A percentile compares a stretch with the other conserved stretches of the same genome.
phyloP scores from a whole-genome alignment of 2,329 filamentous ascomycete genomes.

The Aspergillus arachidicola region DNA sequence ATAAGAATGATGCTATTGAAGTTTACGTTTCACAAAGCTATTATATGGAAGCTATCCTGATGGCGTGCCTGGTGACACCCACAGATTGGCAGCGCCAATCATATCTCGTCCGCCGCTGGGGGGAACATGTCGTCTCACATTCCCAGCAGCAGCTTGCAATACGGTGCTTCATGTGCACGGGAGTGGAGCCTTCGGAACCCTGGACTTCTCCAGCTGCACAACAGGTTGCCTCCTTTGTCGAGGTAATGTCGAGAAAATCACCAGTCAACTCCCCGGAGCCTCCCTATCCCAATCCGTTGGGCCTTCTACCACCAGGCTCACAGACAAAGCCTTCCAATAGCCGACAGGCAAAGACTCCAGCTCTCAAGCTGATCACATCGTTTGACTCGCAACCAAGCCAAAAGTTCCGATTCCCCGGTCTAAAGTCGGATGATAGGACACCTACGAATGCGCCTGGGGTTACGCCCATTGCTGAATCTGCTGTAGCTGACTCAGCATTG shows the following conservation, averaged over 20 bases:
- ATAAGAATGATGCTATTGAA: conserved; percentile 92
- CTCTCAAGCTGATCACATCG: conserved; percentile 87
- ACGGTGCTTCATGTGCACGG: conserved; percentile 88
- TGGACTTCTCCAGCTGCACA: conserved; percentile 85
- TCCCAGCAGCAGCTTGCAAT: conserved; percentile 89
- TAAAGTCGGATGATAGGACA: conserved; percentile 62
- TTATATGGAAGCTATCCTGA: conserved; percentile 88
- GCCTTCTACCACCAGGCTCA: conserved; percentile 24
- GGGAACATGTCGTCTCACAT: conserved; percentile 84
- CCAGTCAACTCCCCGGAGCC: conserved; percentile 59
- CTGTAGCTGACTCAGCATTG: conserved; percentile 59
- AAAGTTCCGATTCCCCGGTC: conserved; percentile 66
- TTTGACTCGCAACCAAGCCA: conserved; percentile 60
- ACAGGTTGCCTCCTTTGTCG: conserved; percentile 52
- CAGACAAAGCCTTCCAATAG: conserved; percentile 51
- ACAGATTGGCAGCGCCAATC: conserved; percentile 89
- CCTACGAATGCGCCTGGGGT: conserved; percentile 76
- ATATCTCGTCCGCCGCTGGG: conserved; percentile 89
- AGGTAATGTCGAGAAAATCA: conserved; percentile 28
- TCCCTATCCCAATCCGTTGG: conserved; percentile 47
- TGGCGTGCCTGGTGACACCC: conserved; percentile 81
- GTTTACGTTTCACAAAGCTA: conserved; percentile 90
- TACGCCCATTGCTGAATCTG: conserved; percentile 84
- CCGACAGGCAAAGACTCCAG: conserved; percentile 72
- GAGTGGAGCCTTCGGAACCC: conserved; percentile 78